Evolutionary conservation across 768 basidiomycete genomes (phyloP).

Genomic region (Gloeopeniophorella convolvens): DNA sequence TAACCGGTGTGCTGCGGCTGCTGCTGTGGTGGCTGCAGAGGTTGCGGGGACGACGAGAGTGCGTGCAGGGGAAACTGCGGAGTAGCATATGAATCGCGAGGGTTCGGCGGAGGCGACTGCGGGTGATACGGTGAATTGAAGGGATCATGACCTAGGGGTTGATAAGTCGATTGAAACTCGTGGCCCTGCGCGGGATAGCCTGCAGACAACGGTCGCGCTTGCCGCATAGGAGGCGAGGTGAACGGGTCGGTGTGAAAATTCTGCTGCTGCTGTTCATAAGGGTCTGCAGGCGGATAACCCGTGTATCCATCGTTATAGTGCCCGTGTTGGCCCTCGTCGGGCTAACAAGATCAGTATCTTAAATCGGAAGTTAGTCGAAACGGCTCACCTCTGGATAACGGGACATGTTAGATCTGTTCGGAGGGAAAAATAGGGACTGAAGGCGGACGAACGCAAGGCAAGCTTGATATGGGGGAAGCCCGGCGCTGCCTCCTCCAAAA

Average conservation of each 20-base stretch:
- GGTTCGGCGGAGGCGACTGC: conserved; percentile 25
- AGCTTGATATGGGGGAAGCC: too few relatives aligned
- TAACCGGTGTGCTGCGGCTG: neutral
- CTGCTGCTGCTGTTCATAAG: conserved; percentile 29
- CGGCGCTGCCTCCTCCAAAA: too few relatives aligned
- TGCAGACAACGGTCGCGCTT: conserved; percentile 8
- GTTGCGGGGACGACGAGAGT: conserved; percentile 11
- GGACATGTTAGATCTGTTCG: conserved; percentile 29
- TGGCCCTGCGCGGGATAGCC: conserved; percentile 20
- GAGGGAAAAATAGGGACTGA: neutral
- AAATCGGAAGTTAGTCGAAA: too few relatives aligned
- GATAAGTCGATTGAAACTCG: conserved; percentile 14
- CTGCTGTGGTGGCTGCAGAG: neutral
- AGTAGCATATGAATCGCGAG: conserved; percentile 11
- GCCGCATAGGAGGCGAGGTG: conserved; percentile 26
- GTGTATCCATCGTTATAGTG: conserved; percentile 65
- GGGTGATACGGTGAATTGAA: conserved; percentile 13
- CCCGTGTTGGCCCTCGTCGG: conserved; percentile 56
- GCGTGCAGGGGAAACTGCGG: conserved; percentile 13
- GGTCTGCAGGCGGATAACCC: conserved; percentile 36
- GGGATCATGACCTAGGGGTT: conserved; percentile 22
- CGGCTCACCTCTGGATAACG: conserved; percentile 37
- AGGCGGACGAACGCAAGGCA: too few relatives aligned
- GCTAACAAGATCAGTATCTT: conserved; percentile 35
- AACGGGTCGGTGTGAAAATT: conserved; percentile 38